Evolutionary conservation across 108 stramenopile genomes (phyloP).

Genomic region (Parmales sp.): DNA sequence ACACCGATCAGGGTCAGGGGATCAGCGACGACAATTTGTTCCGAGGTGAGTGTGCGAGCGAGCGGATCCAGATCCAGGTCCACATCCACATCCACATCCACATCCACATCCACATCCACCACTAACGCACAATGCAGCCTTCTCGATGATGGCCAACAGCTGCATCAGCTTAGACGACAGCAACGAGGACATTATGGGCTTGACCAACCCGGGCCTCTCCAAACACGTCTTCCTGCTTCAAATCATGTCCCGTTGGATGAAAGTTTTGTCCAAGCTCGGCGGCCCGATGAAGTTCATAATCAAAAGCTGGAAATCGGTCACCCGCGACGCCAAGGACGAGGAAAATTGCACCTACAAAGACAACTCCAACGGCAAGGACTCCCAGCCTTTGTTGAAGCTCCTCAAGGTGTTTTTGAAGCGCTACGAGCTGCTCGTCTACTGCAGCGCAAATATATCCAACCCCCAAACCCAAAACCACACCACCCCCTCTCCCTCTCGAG

Average conservation of each 20-base stretch:
- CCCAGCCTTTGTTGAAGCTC: background rate
- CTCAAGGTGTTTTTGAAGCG: background rate
- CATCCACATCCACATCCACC: background rate
- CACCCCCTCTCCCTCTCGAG: too few species aligned
- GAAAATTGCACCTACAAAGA: background rate
- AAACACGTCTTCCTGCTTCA: background rate
- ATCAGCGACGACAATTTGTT: too few species aligned
- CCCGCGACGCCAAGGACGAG: background rate
- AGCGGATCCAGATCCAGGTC: background rate
- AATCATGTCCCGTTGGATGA: background rate
- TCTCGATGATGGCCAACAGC: background rate
- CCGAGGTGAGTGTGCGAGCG: too few species aligned
- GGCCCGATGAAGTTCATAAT: too few species aligned
- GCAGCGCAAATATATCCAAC: background rate
- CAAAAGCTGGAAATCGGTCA: too few species aligned
- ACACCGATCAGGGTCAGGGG: too few species aligned
- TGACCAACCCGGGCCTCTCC: background rate
- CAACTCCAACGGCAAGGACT: background rate
- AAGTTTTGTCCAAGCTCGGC: background rate
- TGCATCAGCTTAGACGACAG: background rate
- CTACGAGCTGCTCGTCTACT: background rate
- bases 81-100: background rate
- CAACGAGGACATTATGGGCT: background rate
- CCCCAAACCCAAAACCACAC: too few species aligned
- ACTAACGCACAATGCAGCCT: background rate